A percentile compares a stretch with the other conserved stretches of the same genome.
These are phyloP conservation scores for Tephrocybe rancida DNA, from an alignment of 768 basidiomycete species.

Conservation along the genomic window DNA sequence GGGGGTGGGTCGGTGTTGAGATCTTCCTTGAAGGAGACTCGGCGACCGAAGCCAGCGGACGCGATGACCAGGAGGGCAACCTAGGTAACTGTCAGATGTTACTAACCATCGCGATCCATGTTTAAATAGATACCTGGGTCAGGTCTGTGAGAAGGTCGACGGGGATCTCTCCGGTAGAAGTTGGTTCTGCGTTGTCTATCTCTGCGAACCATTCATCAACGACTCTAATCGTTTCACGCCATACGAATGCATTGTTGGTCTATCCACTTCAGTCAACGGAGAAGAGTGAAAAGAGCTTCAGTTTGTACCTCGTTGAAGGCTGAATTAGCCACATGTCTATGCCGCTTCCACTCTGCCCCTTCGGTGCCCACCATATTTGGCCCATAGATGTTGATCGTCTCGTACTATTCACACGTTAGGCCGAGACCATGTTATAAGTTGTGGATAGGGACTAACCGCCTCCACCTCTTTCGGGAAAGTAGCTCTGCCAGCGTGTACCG, in stretches of 20 bases:
- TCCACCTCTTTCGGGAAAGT: conserved; percentile 42
- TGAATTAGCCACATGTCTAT: conserved; percentile 44
- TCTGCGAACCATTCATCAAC: conserved; percentile 44
- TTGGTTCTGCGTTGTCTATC: conserved; percentile 24
- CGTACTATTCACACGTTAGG: conserved; percentile 27
- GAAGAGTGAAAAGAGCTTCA: background rate
- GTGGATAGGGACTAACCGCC: conserved; percentile 25
- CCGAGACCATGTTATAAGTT: background rate
- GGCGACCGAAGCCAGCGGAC: conserved; percentile 44
- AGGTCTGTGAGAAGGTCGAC: conserved; percentile 27
- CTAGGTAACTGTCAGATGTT: conserved; percentile 10
- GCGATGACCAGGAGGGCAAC: conserved; percentile 40
- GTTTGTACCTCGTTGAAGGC: conserved; percentile 50
- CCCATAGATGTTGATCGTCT: conserved; percentile 48
- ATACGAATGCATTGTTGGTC: conserved; percentile 51
- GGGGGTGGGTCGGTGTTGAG: conserved; percentile 23
- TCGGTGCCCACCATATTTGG: conserved; percentile 43
- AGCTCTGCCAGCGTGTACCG: conserved; percentile 30
- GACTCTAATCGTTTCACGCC: conserved; percentile 44
- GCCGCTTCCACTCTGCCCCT: conserved; percentile 49
- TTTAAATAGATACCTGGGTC: conserved; percentile 24
- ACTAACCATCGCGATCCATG: background rate
- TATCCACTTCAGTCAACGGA: conserved; percentile 15
- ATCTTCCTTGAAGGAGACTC: conserved; percentile 34
- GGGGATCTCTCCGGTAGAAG: background rate